These are phyloP conservation scores for Geranium brycei DNA, from an alignment of 345 rosid genomes.

Conservation along the genomic window DNA sequence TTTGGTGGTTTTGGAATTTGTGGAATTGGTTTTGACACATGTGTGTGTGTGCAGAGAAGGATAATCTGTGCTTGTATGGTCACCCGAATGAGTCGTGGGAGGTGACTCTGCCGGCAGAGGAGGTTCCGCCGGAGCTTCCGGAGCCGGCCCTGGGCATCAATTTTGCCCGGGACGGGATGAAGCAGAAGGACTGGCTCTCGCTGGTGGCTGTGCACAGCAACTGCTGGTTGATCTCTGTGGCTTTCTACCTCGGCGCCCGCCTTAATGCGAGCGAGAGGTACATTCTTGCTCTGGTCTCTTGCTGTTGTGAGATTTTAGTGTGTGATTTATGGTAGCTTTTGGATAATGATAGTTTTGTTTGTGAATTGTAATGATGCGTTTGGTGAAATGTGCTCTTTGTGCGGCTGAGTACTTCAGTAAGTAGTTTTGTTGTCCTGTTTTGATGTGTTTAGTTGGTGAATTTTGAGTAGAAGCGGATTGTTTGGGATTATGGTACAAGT, in stretches of 20 bases:
- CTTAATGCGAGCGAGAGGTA: constrained; percentile 88
- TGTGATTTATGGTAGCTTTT: not conserved
- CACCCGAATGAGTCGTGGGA: constrained; percentile 90
- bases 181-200: constrained; percentile 88
- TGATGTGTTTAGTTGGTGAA: too few relatives aligned
- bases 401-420: too few relatives aligned
- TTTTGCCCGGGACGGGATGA: constrained; percentile 96
- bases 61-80: constrained; percentile 87
- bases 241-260: constrained; percentile 90
- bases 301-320: not conserved
- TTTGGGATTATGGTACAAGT: too few relatives aligned
- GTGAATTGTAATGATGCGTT: too few relatives aligned
- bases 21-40: not conserved
- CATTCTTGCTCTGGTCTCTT: not conserved
- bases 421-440: too few relatives aligned
- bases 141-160: constrained; percentile 96
- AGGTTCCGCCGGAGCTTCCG: constrained; percentile 95
- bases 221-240: constrained; percentile 94
- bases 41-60: constrained; percentile 47
- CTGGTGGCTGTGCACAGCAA: constrained; percentile 91
- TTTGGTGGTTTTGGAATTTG: not conserved
- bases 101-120: constrained; percentile 88
- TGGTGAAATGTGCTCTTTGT: too few relatives aligned
- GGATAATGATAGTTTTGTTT: not conserved
- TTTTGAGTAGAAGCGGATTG: too few relatives aligned